Conservation (phyloP, 225 moss, liverwort and hornwort species). For the Bryum argenteum region DNA sequence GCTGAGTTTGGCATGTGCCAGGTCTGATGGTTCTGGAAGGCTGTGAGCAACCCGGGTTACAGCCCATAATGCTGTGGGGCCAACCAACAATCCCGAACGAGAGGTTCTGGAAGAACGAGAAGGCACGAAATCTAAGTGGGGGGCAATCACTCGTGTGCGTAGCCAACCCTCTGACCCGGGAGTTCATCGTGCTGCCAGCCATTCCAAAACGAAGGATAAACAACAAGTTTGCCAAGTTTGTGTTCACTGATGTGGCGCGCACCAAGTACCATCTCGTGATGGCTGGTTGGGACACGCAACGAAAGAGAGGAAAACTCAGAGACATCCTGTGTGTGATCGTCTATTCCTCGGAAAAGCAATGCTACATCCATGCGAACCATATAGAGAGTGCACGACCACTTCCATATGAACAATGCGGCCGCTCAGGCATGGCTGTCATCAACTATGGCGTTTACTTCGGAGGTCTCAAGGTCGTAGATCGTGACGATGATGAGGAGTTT, state of each 20-base stretch:
- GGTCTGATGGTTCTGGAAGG: conserved; percentile 62
- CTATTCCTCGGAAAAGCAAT: conserved; percentile 57
- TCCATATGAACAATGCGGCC: conserved; percentile 42
- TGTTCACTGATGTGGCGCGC: conserved; percentile 42
- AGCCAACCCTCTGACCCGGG: conserved; percentile 56
- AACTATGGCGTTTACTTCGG: conserved; percentile 64
- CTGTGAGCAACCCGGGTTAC: conserved; percentile 54
- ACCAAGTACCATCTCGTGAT: conserved; percentile 57
- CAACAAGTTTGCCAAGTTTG: conserved; percentile 52
- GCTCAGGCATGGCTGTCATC: conserved; percentile 56
- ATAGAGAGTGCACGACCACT: conserved; percentile 52
- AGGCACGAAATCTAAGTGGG: conserved; percentile 34
- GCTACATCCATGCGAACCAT: conserved; percentile 50
- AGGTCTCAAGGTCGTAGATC: conserved; percentile 42
- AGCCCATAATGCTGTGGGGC: conserved; percentile 50
- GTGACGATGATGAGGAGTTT: conserved; percentile 26
- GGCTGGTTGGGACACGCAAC: conserved; percentile 53
- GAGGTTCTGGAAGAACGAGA: conserved; percentile 49
- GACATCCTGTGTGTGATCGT: conserved; percentile 51
- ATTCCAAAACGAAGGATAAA: conserved; percentile 49
- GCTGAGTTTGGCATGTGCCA: conserved; percentile 19
- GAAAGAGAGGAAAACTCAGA: conserved; percentile 29
- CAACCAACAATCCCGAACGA: conserved; percentile 47
- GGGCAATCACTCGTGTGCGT: conserved; percentile 59
- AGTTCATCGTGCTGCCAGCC: conserved; percentile 50